Percentiles rank a stretch among this genome's conserved stretches.
phyloP scores from a whole-genome alignment of 2,329 filamentous ascomycete species.

The Davidsoniella neocaledoniae region DNA sequence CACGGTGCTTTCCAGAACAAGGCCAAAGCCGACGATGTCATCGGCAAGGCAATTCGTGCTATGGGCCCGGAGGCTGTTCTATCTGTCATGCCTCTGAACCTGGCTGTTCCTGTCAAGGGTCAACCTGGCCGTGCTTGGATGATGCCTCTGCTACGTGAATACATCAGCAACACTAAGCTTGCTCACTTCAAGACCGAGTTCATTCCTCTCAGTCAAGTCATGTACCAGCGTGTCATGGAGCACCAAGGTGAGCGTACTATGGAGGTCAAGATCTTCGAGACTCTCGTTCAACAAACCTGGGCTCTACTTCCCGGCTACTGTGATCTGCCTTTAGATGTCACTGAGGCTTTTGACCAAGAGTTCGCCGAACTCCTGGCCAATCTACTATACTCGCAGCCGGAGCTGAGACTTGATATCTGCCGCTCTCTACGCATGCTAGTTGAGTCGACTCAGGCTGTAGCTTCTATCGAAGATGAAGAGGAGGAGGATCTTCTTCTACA shows the following conservation, averaged over 20 bases:
- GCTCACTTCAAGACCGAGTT: constrained; percentile 74
- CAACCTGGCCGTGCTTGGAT: constrained; percentile 86
- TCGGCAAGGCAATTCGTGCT: constrained; percentile 72
- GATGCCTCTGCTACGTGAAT: constrained; percentile 77
- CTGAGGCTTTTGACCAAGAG: constrained; percentile 60
- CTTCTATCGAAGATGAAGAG: constrained; percentile 43
- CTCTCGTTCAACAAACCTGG: constrained; percentile 90
- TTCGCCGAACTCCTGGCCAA: constrained; percentile 89
- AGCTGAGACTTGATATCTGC: constrained; percentile 76
- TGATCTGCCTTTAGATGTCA: constrained; percentile 69
- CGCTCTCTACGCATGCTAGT: constrained; percentile 71
- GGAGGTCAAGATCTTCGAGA: constrained; percentile 96
- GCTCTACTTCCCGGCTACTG: constrained; percentile 87
- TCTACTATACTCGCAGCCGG: constrained; percentile 79
- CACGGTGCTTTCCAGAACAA: constrained; percentile 85
- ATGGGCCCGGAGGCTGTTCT: constrained; percentile 83
- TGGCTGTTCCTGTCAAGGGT: constrained; percentile 57
- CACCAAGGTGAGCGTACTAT: constrained; percentile 76
- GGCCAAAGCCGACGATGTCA: constrained; percentile 81
- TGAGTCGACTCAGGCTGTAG: constrained; percentile 76
- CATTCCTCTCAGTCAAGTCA: constrained; percentile 71
- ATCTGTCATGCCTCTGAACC: constrained; percentile 68
- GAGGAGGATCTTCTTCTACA: constrained; percentile 62
- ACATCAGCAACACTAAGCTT: constrained; percentile 74
- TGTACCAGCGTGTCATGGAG: constrained; percentile 79